phyloP scores from a whole-genome alignment of 805 yeast species.

The Candida taoyuanica region DNA sequence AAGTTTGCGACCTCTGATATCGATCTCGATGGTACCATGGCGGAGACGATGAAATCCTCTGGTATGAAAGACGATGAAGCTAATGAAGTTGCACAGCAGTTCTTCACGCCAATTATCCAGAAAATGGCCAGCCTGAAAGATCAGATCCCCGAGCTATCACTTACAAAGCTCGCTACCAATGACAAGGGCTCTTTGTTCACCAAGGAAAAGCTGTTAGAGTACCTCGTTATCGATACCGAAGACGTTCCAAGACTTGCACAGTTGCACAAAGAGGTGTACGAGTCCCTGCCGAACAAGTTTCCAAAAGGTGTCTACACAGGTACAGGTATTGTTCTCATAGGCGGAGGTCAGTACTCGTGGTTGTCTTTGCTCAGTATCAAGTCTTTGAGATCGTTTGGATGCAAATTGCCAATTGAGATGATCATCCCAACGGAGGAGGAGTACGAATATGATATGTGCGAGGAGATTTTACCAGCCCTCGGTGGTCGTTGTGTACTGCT shows the following conservation, averaged over 20 bases:
- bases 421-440: slow-evolving; percentile 61
- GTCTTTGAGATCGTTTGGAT: slow-evolving; percentile 46
- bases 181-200: slow-evolving; percentile 45
- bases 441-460: slow-evolving; percentile 65
- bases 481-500: slow-evolving; percentile 62
- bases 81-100: slow-evolving; percentile 12
- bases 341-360: slow-evolving; percentile 56
- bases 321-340: slow-evolving; percentile 29
- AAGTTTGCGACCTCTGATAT: slow-evolving; percentile 8
- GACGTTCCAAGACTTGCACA: slow-evolving; percentile 32
- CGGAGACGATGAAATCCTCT: neutral
- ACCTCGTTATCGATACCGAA: slow-evolving; percentile 29
- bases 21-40: slow-evolving; percentile 1
- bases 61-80: slow-evolving; percentile 1
- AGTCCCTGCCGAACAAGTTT: slow-evolving; percentile 40
- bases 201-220: slow-evolving; percentile 24
- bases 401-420: slow-evolving; percentile 63
- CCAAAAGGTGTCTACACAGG: slow-evolving; percentile 17
- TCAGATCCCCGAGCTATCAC: slow-evolving; percentile 14
- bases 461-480: slow-evolving; percentile 50
- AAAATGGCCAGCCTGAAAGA: slow-evolving; percentile 1
- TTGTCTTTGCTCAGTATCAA: slow-evolving; percentile 45
- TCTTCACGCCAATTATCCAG: slow-evolving; percentile 12
- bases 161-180: slow-evolving; percentile 35
- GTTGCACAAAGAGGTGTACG: slow-evolving; percentile 42